Evolutionary conservation across 805 yeast genomes (phyloP), one percentile per base, ranked within the genome.

Genomic region (Metschnikowia lunata): DNA sequence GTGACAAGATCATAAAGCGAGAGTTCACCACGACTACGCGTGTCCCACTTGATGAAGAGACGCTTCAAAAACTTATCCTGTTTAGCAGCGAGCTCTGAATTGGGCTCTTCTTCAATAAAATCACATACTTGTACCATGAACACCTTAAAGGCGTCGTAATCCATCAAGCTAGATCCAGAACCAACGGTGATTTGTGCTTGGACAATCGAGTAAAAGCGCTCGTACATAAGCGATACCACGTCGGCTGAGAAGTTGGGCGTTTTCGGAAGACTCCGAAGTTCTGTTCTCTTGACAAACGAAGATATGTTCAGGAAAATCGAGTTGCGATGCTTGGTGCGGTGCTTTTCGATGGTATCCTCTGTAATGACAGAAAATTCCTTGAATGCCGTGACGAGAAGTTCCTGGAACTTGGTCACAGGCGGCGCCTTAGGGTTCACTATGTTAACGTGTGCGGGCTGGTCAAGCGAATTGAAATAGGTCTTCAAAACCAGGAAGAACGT

Each of bases 241-340:
- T 73, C 81, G 26, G 64, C 70, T 4, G 72, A 61, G 30, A 91
- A 65, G 57, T 85, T 78, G 26, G 72, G 75, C 1, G 87, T 79
- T 59, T 83, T 83, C 30, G 95, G 91, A 43, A 91, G 68, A 62
- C 88, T 90, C 52, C 99, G 75, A 34, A 93, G 62, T 62, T 93
- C 97, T 0, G 97, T 88, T 45, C 96, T 75, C 63, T 91, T 93
- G 30, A 93, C 95, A 68, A 91, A 91, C 1, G 82, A 74, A 53
- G 93, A 96, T 49, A 91, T 88, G 43, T 93, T 91, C 55, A 78
- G 86, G 58, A 86, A 80, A 36, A 93, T 91, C 36, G 82, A 79
- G 52, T 82, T 80, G 62, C 89, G 82, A 61, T 79, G 83, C 58
- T 76, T 84, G 23, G 75, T 70, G 42, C 98, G 77, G 56, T 82